Base-by-base conservation (phyloP, 768 basidiomycete species). In the Suillus spraguei region DNA sequence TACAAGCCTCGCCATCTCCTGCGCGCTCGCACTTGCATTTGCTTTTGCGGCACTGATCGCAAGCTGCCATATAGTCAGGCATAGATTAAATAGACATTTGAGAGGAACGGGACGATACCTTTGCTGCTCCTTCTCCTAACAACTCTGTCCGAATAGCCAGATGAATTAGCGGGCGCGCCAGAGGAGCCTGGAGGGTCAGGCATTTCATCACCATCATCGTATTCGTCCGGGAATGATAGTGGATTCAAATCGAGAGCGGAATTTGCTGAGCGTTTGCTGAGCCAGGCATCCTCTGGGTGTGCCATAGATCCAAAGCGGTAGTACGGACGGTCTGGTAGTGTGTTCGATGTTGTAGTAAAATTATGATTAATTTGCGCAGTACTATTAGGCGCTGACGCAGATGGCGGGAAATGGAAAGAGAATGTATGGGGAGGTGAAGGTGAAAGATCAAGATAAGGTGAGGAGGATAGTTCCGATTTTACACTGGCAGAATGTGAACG, bases 1-100 rank as follows among this genome's bases (percentile, higher is more conserved):
- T 88, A 78, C 92, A 95, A 22, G 88, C 85, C 63, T 88, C 85
- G 44, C 78, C 82, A 41, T 83, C 80, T 14, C 77, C 76, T 11
- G 83, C 65, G 41, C 90, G 86, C 76, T 94, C 93, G 75, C 93
- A 94, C 77, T 94, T 94, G 81, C 93, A 94, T 71, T 94, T 94
- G 70, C 87, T 90, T 75, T 94, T 94, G 62, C 92, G 85, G 74
- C 93, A 94, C 70, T 94, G 91, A 76, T 94, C 92, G 77, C 92
- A 95, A 28, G 93, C 92, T 90, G 66, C 17, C 7, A 35, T 14
- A 47, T 42, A 53, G 17, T 33, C 20, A 60, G 20, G 2, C 8
- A 49, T 10, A 53, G 33, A 56, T 58, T 60, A 4, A 17, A 56
- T 11, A 28, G 59, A 61, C 36, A 60, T n/a, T 39, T 33, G 38